phyloP scores from a whole-genome alignment of 2,329 filamentous ascomycete genomes.

The Aspergillus ruber region DNA sequence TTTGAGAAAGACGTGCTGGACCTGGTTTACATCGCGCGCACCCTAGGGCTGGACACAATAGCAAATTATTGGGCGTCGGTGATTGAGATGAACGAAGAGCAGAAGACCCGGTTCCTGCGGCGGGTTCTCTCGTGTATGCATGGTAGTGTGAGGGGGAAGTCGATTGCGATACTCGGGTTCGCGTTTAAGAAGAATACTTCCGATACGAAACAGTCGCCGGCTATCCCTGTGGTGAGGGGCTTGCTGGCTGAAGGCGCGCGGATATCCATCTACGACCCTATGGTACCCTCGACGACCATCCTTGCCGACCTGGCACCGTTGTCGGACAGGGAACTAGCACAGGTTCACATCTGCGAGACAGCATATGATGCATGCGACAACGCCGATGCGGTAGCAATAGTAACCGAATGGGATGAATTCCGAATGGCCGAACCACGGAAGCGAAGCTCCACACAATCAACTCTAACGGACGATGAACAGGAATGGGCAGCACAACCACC shows the following conservation, averaged over 20 bases:
- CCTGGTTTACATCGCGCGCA: slow-evolving; percentile 66
- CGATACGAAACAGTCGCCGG: slow-evolving; percentile 65
- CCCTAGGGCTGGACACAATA: slow-evolving; percentile 62
- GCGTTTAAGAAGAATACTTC: slow-evolving; percentile 75
- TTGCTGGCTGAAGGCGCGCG: slow-evolving; percentile 57
- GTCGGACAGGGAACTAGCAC: not conserved
- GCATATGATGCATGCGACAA: slow-evolving; percentile 39
- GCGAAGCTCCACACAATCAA: not conserved
- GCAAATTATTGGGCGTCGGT: slow-evolving; percentile 69
- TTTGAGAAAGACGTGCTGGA: slow-evolving; percentile 74
- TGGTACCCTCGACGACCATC: slow-evolving; percentile 30
- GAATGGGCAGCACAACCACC: not conserved
- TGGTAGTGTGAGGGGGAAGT: slow-evolving; percentile 63
- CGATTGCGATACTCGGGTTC: slow-evolving; percentile 66
- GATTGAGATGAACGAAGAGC: slow-evolving; percentile 69
- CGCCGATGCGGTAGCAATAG: slow-evolving; percentile 42
- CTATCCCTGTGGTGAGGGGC: slow-evolving; percentile 58
- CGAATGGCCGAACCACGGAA: not conserved
- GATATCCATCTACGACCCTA: slow-evolving; percentile 17
- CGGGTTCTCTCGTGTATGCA: slow-evolving; percentile 62
- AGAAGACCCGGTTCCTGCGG: slow-evolving; percentile 61
- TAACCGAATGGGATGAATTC: slow-evolving; percentile 49
- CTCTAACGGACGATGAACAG: not conserved
- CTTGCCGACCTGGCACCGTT: slow-evolving; percentile 16
- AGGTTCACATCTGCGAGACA: not conserved